Evolutionary conservation across 192 early-diverging fungal species (phyloP), one percentile per base, ranked within the genome.

Genomic region (Lobulomyces angularis): DNA sequence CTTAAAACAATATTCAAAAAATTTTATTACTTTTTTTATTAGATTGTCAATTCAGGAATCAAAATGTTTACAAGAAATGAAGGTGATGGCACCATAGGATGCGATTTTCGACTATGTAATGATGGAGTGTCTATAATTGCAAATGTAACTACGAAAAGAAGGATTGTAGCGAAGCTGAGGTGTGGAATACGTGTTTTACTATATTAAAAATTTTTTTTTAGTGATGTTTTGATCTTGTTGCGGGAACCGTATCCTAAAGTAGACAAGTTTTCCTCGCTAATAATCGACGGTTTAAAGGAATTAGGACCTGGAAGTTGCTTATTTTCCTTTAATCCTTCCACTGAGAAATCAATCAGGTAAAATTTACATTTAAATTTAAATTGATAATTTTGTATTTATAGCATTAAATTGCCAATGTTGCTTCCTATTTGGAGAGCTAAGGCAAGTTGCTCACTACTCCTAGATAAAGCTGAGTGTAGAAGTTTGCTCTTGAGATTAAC

Each of bases 31-130:
- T n/a, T n/a, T n/a, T n/a, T n/a, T n/a, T n/a, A 18, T 8, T 36
- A 81, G 74, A 59, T 86, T 3, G 90, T 99, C 31, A 94, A 99
- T 62, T 88, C 90, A 0, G 95, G 95, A 20, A 84, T 99, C 40
- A 69, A 73, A 33, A 62, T 83, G 11, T 95, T 99, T 55, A 74
- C 79, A 27, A 78, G 85, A 45, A 79, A 45, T 21, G 49, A 50
- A 42, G 34, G 46, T 11, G 52, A 37, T 22, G 24, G 29, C 37
- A 14, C 7, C 26, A 38, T 14, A 16, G 8, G 20, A 8, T 9
- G 16, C 20, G 20, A 19, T 20, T 8, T 25, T 35, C 41, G 24
- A 24, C 21, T 17, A 43, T 20, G 21, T 20, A 20, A 8, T 37
- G 5, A 14, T 37, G 5, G 2, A 37, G 37, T 24, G n/a, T n/a